These are phyloP conservation scores for Aspergillus awamori DNA, from an alignment of 2,329 filamentous ascomycete species.

Conservation along the genomic window DNA sequence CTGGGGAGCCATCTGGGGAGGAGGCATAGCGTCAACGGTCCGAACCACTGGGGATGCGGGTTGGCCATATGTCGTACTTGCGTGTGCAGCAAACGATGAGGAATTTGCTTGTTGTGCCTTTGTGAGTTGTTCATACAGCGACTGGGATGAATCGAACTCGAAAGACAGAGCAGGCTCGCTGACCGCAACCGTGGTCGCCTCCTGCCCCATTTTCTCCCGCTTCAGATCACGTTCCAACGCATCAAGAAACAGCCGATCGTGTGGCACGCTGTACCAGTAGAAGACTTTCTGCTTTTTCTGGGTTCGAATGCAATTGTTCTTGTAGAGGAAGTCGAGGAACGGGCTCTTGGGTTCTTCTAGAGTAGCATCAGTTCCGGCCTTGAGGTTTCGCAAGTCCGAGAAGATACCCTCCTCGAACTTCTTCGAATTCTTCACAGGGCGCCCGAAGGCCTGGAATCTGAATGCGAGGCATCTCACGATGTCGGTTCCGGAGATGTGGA, in stretches of 20 bases:
- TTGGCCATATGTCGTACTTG: slow-evolving; percentile 66
- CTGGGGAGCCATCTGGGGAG: slow-evolving; percentile 78
- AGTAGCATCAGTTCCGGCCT: slow-evolving; percentile 96
- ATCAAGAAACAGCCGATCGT: slow-evolving; percentile 96
- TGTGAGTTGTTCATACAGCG: slow-evolving; percentile 97
- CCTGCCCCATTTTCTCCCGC: slow-evolving; percentile 99
- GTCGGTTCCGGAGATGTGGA: slow-evolving; percentile 98
- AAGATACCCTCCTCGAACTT: slow-evolving; percentile 99
- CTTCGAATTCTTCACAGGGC: slow-evolving; percentile 98
- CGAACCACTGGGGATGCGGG: slow-evolving; percentile 86
- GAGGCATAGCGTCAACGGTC: slow-evolving; percentile 87
- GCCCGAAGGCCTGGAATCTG: slow-evolving; percentile 96
- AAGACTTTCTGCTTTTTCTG: slow-evolving; percentile 99
- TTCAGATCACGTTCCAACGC: slow-evolving; percentile 96
- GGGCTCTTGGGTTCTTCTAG: slow-evolving; percentile 98
- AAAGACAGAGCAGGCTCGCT: slow-evolving; percentile 97
- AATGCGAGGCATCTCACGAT: slow-evolving; percentile 98
- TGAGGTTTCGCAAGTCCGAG: slow-evolving; percentile 95
- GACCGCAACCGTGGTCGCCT: slow-evolving; percentile 93
- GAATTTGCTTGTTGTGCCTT: slow-evolving; percentile 99
- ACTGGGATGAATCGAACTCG: slow-evolving; percentile 98
- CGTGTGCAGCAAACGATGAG: slow-evolving; percentile 87
- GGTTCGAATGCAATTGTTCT: slow-evolving; percentile 99
- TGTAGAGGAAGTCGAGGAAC: slow-evolving; percentile 98
- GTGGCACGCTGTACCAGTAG: slow-evolving; percentile 99